Percentiles rank a stretch among this genome's conserved stretches.
Evolutionary conservation across 768 basidiomycete genomes (phyloP).

Genomic region (Pulveroboletus sp.): DNA sequence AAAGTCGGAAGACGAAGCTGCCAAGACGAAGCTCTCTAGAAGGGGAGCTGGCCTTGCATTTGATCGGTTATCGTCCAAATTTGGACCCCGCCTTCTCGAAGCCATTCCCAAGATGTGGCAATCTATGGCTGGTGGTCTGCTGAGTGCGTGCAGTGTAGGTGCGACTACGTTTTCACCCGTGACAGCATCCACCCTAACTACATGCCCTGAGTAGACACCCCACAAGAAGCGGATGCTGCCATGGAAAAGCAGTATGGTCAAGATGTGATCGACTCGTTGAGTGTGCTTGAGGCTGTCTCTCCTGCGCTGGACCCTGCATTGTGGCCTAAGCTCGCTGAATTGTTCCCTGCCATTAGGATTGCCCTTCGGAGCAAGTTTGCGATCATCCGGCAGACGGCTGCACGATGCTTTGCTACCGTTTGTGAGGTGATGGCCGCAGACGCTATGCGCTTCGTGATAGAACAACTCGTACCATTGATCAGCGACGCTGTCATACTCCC

Average conservation of each 20-base stretch:
- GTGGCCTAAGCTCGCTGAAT: slow-evolving; percentile 60
- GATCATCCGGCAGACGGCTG: slow-evolving; percentile 85
- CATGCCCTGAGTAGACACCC: slow-evolving; percentile 39
- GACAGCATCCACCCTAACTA: not conserved
- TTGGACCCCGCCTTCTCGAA: slow-evolving; percentile 68
- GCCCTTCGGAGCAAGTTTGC: slow-evolving; percentile 85
- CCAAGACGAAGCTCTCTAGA: slow-evolving; percentile 67
- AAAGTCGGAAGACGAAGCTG: slow-evolving; percentile 50
- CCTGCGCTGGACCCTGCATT: slow-evolving; percentile 71
- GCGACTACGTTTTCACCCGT: slow-evolving; percentile 18
- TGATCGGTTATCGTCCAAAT: slow-evolving; percentile 66
- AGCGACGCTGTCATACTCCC: slow-evolving; percentile 70
- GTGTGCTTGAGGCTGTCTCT: slow-evolving; percentile 78
- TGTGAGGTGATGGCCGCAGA: slow-evolving; percentile 82
- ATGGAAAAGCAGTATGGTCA: slow-evolving; percentile 78
- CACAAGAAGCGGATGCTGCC: slow-evolving; percentile 54
- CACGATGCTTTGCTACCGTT: slow-evolving; percentile 81
- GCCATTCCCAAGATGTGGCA: slow-evolving; percentile 95
- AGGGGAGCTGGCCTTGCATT: slow-evolving; percentile 87
- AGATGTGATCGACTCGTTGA: slow-evolving; percentile 88
- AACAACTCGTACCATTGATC: slow-evolving; percentile 74
- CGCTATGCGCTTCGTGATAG: slow-evolving; percentile 88
- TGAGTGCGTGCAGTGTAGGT: slow-evolving; percentile 68
- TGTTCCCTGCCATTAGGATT: slow-evolving; percentile 72
- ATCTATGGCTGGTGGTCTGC: slow-evolving; percentile 77